Evolutionary conservation across 78 protist species (phyloP).

Genomic region (Dictyostelium firmibasis): DNA sequence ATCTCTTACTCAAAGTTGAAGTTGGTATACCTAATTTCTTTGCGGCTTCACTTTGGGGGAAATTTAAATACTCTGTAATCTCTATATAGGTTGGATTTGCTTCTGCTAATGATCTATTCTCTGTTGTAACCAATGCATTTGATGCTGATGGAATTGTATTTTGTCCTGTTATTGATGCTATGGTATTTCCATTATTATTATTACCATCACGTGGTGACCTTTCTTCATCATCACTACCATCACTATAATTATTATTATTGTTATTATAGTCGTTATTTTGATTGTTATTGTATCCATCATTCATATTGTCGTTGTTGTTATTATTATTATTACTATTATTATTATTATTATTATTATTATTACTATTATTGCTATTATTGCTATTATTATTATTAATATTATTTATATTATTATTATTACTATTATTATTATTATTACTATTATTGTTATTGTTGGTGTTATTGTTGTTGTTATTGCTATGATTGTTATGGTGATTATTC

Average conservation of each 20-base stretch:
- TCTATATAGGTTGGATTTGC: conserved; percentile 68
- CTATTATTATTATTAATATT: too few species aligned
- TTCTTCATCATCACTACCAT: neutral
- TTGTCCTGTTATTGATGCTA: neutral
- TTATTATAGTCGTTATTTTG: neutral
- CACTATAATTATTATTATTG: neutral
- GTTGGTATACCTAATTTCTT: conserved; percentile 81
- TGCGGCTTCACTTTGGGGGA: conserved; percentile 85
- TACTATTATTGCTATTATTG: neutral
- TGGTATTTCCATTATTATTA: neutral
- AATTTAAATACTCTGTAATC: conserved; percentile 78
- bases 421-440: too few species aligned
- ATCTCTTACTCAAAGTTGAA: conserved; percentile 83
- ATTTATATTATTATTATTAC: too few species aligned
- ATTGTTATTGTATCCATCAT: neutral
- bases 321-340: neutral
- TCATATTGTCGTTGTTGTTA: neutral
- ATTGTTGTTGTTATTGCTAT: neutral
- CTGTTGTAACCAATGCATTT: conserved; percentile 4
- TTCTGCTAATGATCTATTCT: neutral
- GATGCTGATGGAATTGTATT: neutral
- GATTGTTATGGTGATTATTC: neutral
- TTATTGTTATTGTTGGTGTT: too few species aligned
- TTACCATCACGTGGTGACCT: neutral
- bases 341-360: neutral